Percentiles rank a stretch among this genome's conserved stretches.
Evolutionary conservation across 2,329 filamentous ascomycete genomes (phyloP).

Genomic region (Aphanoascus verrucosus): DNA sequence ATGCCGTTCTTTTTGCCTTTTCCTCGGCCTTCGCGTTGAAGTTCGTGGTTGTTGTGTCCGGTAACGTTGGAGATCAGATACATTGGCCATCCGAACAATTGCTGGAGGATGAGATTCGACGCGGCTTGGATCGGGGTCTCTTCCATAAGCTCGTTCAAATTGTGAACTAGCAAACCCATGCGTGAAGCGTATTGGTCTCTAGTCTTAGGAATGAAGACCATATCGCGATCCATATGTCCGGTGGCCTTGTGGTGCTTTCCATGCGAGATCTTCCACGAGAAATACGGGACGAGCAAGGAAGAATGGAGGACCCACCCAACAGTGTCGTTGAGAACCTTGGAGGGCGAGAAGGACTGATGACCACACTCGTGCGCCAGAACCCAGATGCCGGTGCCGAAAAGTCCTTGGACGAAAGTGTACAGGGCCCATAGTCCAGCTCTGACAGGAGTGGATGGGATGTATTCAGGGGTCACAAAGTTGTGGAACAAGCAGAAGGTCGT

Average conservation of each 20-base stretch:
- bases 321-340: constrained; percentile 77
- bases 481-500: constrained; percentile 79
- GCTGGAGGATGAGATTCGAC: constrained; percentile 64
- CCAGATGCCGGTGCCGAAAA: constrained; percentile 91
- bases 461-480: constrained; percentile 78
- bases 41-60: constrained; percentile 88
- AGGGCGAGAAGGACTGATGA: constrained; percentile 92
- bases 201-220: constrained; percentile 96
- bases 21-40: constrained; percentile 84
- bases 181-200: constrained; percentile 68
- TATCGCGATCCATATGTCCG: constrained; percentile 92
- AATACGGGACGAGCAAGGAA: constrained; percentile 83
- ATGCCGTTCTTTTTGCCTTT: constrained; percentile 81
- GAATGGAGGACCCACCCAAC: constrained; percentile 91
- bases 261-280: constrained; percentile 99
- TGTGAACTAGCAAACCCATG: constrained; percentile 63
- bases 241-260: constrained; percentile 99
- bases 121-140: constrained; percentile 84
- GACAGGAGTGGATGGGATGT: constrained; percentile 57
- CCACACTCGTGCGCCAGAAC: constrained; percentile 96
- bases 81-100: constrained; percentile 84
- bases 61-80: constrained; percentile 90
- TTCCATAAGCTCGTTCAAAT: constrained; percentile 80
- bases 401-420: constrained; percentile 74
- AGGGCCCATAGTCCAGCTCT: constrained; percentile 56